Conservation (phyloP, 192 early-diverging fungal genomes). For the Coemansia reversa region DNA sequence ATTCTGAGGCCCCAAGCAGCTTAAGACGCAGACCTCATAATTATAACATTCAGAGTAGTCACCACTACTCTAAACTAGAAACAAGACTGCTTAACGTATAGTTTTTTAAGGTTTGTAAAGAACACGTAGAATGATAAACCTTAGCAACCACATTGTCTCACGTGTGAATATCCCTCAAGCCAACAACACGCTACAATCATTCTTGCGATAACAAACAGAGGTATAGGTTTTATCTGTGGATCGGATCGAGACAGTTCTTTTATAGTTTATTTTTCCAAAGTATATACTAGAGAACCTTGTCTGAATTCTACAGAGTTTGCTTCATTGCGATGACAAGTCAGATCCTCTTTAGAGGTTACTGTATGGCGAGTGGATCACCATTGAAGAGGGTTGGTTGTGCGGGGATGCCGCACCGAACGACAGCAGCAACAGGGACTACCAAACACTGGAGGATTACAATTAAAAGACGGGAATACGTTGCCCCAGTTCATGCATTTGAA, state of each 20-base stretch:
- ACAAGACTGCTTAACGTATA: too few relatives aligned
- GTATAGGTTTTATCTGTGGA: neutral
- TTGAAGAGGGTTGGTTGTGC: neutral
- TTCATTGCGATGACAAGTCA: neutral
- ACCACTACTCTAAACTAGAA: too few relatives aligned
- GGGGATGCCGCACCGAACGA: neutral
- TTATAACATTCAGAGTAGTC: too few relatives aligned
- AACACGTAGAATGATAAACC: too few relatives aligned
- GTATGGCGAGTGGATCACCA: neutral
- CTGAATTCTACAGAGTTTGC: neutral
- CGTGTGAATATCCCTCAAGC: neutral
- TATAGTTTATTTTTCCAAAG: too few relatives aligned
- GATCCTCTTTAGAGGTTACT: neutral
- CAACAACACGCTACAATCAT: neutral
- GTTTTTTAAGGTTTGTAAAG: too few relatives aligned
- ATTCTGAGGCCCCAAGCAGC: too few relatives aligned
- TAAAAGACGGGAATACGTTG: constrained; percentile 14
- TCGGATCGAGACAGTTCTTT: too few relatives aligned
- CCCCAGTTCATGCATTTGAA: constrained; percentile 44
- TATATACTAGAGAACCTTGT: neutral
- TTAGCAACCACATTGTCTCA: neutral
- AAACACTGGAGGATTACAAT: neutral
- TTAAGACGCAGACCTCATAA: too few relatives aligned
- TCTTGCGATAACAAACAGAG: neutral
- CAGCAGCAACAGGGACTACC: neutral